Evolutionary conservation across 257 asterid genomes (phyloP), one percentile per base, ranked within the genome.

Genomic region (Gentiana straminea): DNA sequence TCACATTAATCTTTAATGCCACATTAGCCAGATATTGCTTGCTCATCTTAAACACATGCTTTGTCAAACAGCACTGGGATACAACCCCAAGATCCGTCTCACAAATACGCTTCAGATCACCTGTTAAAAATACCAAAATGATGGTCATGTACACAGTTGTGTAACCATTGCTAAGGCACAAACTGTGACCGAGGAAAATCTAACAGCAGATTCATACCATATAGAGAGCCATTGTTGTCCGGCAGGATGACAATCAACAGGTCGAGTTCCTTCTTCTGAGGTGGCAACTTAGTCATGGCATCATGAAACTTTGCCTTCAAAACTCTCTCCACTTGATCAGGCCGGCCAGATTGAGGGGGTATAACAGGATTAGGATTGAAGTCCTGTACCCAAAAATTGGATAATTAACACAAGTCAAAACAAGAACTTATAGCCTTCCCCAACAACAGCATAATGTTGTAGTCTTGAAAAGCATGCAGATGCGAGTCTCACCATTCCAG

Each of bases 1-100:
- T 91, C 49, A 91, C 98, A 57, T 91, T 91, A 8, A 91, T 85
- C 76, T 91, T 91, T 54, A 91, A 68, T 1, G 98, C 68, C 13
- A 91, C 94, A 73, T 91, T 91, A 11, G 98, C 98, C 36, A 91
- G 94, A 64, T 91, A 91, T 59, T 84, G 96, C 63, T 84, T 84
- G 77, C 81, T 87, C 82, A 79, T 72, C 77, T 58, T 79, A 52
- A 73, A 92, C 7, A 83, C 93, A 60, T 91, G 94, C 78, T 91
- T 91, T 52, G 88, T 85, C 77, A 91, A 74, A 70, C 98, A 91
- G 72, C 98, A 91, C 46, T 91, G 98, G 38, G 98, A 91, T 8
- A 91, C 95, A 12, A 91, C 78, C n/a, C 98, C 98, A 11, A 91
- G 95, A 13, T 91, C 94, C 0, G 98, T 91, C 77, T 91, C 98